A percentile compares a stretch with the other conserved stretches of the same genome.
Conservation (phyloP, 352 stramenopile genomes). For the Aphanomyces invadans region DNA sequence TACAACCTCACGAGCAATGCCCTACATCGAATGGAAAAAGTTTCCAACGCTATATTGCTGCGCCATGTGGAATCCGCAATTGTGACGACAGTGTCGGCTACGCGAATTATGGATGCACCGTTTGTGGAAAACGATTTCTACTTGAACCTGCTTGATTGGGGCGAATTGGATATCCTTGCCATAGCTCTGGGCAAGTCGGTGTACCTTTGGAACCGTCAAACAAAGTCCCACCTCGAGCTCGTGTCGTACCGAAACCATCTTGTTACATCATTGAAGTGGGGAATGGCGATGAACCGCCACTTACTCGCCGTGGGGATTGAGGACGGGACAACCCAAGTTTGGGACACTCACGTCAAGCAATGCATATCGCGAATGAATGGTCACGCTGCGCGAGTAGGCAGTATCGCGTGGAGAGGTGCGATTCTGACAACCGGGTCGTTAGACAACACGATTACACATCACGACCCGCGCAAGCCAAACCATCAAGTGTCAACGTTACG, state of each 20-base stretch:
- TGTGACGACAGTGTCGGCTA: background rate
- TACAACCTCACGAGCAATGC: slow-evolving; percentile 4
- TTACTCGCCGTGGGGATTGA: slow-evolving; percentile 8
- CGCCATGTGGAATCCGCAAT: background rate
- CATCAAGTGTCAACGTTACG: background rate
- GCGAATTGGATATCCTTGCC: background rate
- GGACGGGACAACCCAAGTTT: background rate
- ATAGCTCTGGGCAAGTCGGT: slow-evolving; percentile 15
- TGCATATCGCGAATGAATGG: background rate
- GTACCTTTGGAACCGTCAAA: slow-evolving; percentile 5
- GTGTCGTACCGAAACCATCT: background rate
- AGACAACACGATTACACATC: slow-evolving; percentile 15
- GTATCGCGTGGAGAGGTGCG: background rate
- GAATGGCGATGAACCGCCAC: background rate
- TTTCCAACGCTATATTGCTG: background rate
- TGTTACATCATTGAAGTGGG: slow-evolving; percentile 1
- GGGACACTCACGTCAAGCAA: background rate
- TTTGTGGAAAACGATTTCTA: slow-evolving; percentile 20
- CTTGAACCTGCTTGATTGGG: slow-evolving; percentile 18
- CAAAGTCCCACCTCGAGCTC: slow-evolving; percentile 14
- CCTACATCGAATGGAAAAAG: background rate
- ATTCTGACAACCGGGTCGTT: slow-evolving; percentile 14
- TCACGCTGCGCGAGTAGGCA: background rate
- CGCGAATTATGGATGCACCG: slow-evolving; percentile 16
- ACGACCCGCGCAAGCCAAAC: slow-evolving; percentile 1